Percentiles rank a stretch among this genome's conserved stretches.
Conservation (phyloP, 805 yeast species). For the Saccharomycopsis fodiens region DNA sequence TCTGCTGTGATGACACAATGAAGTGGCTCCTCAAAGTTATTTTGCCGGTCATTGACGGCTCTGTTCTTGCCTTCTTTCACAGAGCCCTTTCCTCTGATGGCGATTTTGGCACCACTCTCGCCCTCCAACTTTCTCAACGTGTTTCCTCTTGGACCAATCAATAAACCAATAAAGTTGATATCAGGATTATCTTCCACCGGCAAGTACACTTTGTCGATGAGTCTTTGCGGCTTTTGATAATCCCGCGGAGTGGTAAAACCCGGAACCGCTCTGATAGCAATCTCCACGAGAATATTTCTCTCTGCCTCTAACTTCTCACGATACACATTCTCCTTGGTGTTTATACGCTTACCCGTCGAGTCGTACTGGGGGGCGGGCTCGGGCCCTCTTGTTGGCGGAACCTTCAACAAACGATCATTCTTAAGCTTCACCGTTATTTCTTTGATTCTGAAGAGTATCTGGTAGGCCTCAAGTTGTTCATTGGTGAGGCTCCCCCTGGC, state of each 20-base stretch:
- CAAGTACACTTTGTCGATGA: conserved; percentile 73
- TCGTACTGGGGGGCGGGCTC: conserved; percentile 94
- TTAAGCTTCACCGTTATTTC: conserved; percentile 63
- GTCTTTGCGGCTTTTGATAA: conserved; percentile 56
- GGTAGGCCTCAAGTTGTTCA: conserved; percentile 77
- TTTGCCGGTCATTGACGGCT: conserved; percentile 38
- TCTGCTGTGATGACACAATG: conserved; percentile 88
- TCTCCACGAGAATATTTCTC: conserved; percentile 69
- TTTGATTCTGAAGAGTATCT: conserved; percentile 62
- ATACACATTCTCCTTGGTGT: conserved; percentile 70
- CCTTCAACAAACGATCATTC: conserved; percentile 34
- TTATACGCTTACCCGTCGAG: conserved; percentile 69
- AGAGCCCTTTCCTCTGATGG: conserved; percentile 92
- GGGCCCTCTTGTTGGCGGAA: conserved; percentile 47
- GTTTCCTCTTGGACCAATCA: conserved; percentile 94
- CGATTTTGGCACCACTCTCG: conserved; percentile 82
- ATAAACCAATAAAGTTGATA: conserved; percentile 83
- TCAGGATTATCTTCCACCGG: conserved; percentile 87
- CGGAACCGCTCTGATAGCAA: conserved; percentile 66
- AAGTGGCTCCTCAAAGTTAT: conserved; percentile 68
- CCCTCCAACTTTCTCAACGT: conserved; percentile 75
- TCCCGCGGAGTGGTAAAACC: conserved; percentile 73
- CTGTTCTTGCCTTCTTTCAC: conserved; percentile 82
- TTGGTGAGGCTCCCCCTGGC: conserved; percentile 46
- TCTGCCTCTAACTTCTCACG: conserved; percentile 63